Base-by-base conservation (phyloP, 2,329 filamentous ascomycete genomes). In the Alternaria triticina region DNA sequence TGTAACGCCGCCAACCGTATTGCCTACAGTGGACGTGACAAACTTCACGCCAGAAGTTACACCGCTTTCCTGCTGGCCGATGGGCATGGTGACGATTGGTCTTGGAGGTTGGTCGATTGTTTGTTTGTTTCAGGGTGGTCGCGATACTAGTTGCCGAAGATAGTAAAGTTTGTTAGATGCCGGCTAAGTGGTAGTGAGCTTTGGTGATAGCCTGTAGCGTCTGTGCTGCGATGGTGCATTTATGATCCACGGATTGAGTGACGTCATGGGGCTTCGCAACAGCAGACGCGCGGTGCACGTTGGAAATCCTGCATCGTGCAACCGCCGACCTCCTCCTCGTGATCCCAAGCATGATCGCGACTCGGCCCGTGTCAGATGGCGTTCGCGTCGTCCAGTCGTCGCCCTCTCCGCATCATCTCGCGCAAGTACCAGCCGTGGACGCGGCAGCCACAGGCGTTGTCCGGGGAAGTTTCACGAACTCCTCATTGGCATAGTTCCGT, bases 11-110 rank as follows among this genome's bases (percentile, higher is more conserved):
- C 85, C 85, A 44, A 78, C 82, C 1, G 83, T 83, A 72, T 88
- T 88, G 54, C 86, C 86, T 25, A 87, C 75, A 2, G 86, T 86
- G 1, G 83, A 86, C 6, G 85, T 87, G 54, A 86, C 84, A 68
- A 86, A 86, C 67, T 85, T 86, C 58, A 86, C 82, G 59, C 85
- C 84, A 54, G 83, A 84, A 1, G 84, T 84, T 54, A 83, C 80
- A 66, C 84, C 84, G 47, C 76, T 79, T 70, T 82, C 76, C 71
- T 79, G 69, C 69, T 79, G 76, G 28, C 74, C 74, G 67, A 79
- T 67, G 44, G 78, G 74, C 77, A 79, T 79, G 28, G 45, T 76
- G 61, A 46, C 57, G 54, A n/a, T 63, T 62, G 28, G 43, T 15
- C 20, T 54, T 25, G 28, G 20, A 43, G 40, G 43, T 28, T 45